Evolutionary conservation across 805 yeast species (phyloP), one percentile per base, ranked within the genome.

Genomic region (Metschnikowia kofuensis): DNA sequence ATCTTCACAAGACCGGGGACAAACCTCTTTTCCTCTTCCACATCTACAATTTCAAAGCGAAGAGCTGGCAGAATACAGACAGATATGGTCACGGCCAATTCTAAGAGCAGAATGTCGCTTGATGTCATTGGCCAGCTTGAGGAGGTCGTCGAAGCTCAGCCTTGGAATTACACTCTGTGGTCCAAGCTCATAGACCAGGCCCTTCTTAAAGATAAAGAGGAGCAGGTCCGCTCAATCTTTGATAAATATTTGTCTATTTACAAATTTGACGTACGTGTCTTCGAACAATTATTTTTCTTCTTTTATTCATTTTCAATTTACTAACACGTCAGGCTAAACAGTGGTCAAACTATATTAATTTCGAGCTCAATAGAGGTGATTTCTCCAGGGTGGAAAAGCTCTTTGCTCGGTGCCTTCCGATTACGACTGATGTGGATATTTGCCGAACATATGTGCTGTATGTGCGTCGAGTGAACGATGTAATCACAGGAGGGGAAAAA

Each of bases 361-460:
- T 78, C 56, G 88, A 84, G 61, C 64, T 84, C 49, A 76, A 75
- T 42, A 72, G 85, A 54, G 85, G 83, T 44, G 91, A 87, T 54
- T 82, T 81, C 60, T 75, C 78, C 34, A 72, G 69, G 43, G 94
- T 84, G 14, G 95, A 87, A 60, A 71, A 74, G 40, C 65, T 89
- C 16, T 85, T 89, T 57, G 74, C 80, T 7, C 72, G 83, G 44
- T 81, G 89, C 60, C 74, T 91, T 38, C 76, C 83, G 2, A 73
- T 75, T 31, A 77, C 84, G 15, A 80, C 78, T 44, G 82, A 85
- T 56, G 83, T 89, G 28, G 77, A 78, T 26, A 67, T 92, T 27
- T 92, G 96, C 85, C 74, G 82, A 47, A 68, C 79, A n/a, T 92
- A 92, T 65, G 77, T 94, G 29, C 79, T 78, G 40, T 89, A 87